Evolutionary conservation across 306 rosid species (phyloP).

Genomic region (Sechiopsis laciniata): DNA sequence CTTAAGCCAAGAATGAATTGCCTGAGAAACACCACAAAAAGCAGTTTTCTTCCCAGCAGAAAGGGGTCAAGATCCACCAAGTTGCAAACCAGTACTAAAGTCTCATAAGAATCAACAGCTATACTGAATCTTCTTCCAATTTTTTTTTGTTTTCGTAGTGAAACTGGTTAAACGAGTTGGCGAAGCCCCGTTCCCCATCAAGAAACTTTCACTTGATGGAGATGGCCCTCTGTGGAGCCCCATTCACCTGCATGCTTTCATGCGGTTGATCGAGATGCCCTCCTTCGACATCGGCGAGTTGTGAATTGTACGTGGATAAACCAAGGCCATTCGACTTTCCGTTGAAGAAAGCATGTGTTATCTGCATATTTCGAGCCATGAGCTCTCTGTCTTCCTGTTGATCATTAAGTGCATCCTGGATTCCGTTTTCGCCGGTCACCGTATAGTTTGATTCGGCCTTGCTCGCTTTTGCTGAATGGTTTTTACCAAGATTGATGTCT

Average conservation of each 20-base stretch:
- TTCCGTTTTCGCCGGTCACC: slow-evolving; percentile 29
- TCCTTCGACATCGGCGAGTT: slow-evolving; percentile 32
- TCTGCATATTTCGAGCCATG: slow-evolving; percentile 14
- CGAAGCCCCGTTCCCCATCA: slow-evolving; percentile 24
- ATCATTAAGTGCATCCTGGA: slow-evolving; percentile 27
- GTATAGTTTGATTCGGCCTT: slow-evolving; percentile 21
- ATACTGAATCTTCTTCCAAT: slow-evolving; percentile 1
- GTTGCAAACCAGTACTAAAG: slow-evolving; percentile 40
- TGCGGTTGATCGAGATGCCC: slow-evolving; percentile 40
- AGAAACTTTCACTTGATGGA: slow-evolving; percentile 36
- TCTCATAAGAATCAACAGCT: slow-evolving; percentile 19
- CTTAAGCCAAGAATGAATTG: slow-evolving; percentile 96
- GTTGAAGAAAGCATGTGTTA: slow-evolving; percentile 29
- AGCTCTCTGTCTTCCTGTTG: slow-evolving; percentile 32
- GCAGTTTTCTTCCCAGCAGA: slow-evolving; percentile 30
- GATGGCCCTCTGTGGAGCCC: slow-evolving; percentile 41
- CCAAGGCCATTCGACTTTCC: slow-evolving; percentile 32
- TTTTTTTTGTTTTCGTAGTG: slow-evolving; percentile 16
- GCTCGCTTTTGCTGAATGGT: slow-evolving; percentile 23
- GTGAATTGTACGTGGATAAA: slow-evolving; percentile 35
- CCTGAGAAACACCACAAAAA: slow-evolving; percentile 45
- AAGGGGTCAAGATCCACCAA: slow-evolving; percentile 27
- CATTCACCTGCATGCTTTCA: slow-evolving; percentile 39
- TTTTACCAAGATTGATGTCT: slow-evolving; percentile 26
- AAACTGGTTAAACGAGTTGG: slow-evolving; percentile 27